Evolutionary conservation across 139 green algal species (phyloP).

Genomic region (Pseudopediastrum boryanum): DNA sequence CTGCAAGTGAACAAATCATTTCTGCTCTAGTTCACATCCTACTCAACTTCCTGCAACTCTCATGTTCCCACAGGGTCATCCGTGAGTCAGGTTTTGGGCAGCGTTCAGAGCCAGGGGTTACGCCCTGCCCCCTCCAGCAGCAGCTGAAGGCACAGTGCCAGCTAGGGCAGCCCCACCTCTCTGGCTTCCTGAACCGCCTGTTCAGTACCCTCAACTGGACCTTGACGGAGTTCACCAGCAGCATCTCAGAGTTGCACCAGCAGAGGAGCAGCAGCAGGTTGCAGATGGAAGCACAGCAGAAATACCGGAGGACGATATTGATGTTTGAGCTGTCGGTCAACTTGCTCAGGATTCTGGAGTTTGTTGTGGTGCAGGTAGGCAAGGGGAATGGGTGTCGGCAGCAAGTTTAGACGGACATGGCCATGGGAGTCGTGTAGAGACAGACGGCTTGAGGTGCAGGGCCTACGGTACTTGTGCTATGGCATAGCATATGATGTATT

Average conservation of each 20-base stretch:
- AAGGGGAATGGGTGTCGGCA: not conserved
- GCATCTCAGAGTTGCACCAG: constrained; percentile 47
- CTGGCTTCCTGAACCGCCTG: constrained; percentile 82
- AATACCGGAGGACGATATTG: constrained; percentile 50
- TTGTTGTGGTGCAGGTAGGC: constrained; percentile 43
- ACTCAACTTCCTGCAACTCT: not conserved
- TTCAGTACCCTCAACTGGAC: constrained; percentile 89
- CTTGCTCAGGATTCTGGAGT: constrained; percentile 83
- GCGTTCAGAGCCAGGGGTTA: not conserved
- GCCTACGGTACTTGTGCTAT: too few relatives aligned
- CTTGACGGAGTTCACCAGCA: constrained; percentile 79
- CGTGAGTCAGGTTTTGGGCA: constrained; percentile 58
- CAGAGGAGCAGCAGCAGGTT: constrained; percentile 1
- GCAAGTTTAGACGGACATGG: too few relatives aligned
- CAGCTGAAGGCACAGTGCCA: not conserved
- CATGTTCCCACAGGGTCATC: constrained; percentile 57
- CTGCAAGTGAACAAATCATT: too few relatives aligned
- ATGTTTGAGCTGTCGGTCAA: constrained; percentile 79
- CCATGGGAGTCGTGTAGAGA: too few relatives aligned
- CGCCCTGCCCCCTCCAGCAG: not conserved
- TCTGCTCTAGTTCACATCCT: too few relatives aligned
- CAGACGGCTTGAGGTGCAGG: too few relatives aligned
- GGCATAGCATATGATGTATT: too few relatives aligned
- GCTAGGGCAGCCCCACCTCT: not conserved
- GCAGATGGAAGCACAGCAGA: constrained; percentile 40